Evolutionary conservation across 208 protist genomes (phyloP).

Genomic region (Leishmania major): DNA sequence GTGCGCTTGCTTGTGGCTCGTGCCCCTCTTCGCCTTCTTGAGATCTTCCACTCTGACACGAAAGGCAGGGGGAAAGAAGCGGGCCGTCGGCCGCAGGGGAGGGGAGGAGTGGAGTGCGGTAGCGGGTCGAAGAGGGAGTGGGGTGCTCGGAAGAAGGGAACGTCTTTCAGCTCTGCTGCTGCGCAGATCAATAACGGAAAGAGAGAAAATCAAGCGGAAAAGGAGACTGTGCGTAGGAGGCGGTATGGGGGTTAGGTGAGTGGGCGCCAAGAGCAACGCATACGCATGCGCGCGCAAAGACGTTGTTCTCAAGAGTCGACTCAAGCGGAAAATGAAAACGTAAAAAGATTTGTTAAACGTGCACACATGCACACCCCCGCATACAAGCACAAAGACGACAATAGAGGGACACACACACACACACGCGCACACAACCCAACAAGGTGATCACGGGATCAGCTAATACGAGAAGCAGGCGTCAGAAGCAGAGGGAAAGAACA

Average conservation of each 20-base stretch:
- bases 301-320: not conserved
- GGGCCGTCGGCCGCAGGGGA: not conserved
- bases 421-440: not conserved
- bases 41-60: not conserved
- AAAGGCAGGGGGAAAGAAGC: not conserved
- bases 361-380: constrained; percentile 12
- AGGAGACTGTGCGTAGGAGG: not conserved
- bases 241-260: not conserved
- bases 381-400: constrained; percentile 1
- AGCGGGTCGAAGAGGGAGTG: not conserved
- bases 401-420: not conserved
- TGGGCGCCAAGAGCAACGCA: not conserved
- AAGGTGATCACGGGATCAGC: constrained; percentile 5
- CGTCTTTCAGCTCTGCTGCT: not conserved
- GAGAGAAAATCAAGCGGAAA: not conserved
- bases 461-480: constrained; percentile 7
- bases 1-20: not conserved
- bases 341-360: not conserved
- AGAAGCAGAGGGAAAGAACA: not conserved
- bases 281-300: not conserved
- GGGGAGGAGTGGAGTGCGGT: too few species aligned
- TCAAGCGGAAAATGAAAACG: not conserved
- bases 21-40: not conserved
- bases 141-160: not conserved
- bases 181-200: not conserved